Evolutionary conservation across 179 eudicot species (phyloP).

Genomic region (Patellifolia procumbens): DNA sequence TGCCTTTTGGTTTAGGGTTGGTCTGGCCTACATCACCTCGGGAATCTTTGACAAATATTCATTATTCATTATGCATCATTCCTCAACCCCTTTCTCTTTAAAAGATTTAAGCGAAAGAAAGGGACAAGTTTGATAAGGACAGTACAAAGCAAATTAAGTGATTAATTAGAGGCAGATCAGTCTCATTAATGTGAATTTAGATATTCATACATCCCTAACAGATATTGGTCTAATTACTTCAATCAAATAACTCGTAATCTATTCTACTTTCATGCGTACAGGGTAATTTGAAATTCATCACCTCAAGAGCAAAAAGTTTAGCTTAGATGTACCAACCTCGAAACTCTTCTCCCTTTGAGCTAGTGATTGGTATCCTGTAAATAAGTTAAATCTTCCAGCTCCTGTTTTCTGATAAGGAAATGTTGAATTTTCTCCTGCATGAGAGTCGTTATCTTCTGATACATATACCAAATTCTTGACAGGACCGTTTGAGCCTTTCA

Average conservation of each 20-base stretch:
- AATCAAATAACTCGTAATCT: background rate
- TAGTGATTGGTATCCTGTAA: conserved; percentile 82
- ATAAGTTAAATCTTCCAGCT: conserved; percentile 74
- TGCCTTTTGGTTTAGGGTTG: too few relatives aligned
- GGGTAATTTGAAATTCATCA: background rate
- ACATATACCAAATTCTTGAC: conserved; percentile 59
- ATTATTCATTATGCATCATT: too few relatives aligned
- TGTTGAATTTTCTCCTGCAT: conserved; percentile 40
- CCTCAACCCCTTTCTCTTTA: too few relatives aligned
- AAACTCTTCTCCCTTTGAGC: conserved; percentile 77
- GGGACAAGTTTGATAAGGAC: background rate
- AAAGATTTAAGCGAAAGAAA: background rate
- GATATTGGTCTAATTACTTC: background rate
- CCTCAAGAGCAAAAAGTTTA: background rate
- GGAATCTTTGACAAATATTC: too few relatives aligned
- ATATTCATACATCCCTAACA: background rate
- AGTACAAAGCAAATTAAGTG: background rate
- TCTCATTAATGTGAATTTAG: background rate
- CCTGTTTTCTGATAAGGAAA: conserved; percentile 42
- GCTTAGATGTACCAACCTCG: conserved; percentile 48
- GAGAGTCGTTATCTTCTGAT: conserved; percentile 47
- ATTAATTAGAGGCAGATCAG: background rate
- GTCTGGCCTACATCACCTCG: too few relatives aligned
- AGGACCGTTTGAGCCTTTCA: conserved; percentile 40
- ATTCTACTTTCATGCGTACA: background rate